A percentile compares a stretch with the other conserved stretches of the same genome.
Conservation (phyloP, 2,329 filamentous ascomycete genomes). For the Colletotrichum costaricense region DNA sequence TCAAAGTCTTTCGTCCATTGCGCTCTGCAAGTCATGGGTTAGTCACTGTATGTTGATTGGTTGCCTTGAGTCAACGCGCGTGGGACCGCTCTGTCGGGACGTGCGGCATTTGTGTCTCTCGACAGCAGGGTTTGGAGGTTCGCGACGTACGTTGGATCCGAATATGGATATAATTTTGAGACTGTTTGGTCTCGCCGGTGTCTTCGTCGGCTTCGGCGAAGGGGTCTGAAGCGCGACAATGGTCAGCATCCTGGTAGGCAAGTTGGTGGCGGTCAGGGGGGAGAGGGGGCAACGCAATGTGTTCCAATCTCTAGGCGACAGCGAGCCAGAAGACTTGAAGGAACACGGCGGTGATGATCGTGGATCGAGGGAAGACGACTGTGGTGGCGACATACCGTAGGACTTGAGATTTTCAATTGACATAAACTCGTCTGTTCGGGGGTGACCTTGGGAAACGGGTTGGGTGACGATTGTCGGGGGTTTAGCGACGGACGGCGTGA, state of each 20-base stretch:
- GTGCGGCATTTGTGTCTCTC: slow-evolving; percentile 26
- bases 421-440: slow-evolving; percentile 88
- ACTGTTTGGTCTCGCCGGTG: slow-evolving; percentile 93
- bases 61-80: not conserved
- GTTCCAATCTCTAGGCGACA: not conserved
- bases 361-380: not conserved
- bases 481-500: slow-evolving; percentile 63
- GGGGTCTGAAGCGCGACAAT: slow-evolving; percentile 76
- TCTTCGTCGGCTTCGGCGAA: slow-evolving; percentile 99
- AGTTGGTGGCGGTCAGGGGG: slow-evolving; percentile 28
- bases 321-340: too few species aligned
- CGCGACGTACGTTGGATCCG: slow-evolving; percentile 92
- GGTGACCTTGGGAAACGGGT: slow-evolving; percentile 67
- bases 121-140: not conserved
- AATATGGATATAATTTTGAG: slow-evolving; percentile 99
- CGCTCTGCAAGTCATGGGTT: slow-evolving; percentile 76
- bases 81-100: slow-evolving; percentile 6
- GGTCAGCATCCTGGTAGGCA: slow-evolving; percentile 41
- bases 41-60: slow-evolving; percentile 43
- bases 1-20: slow-evolving; percentile 99
- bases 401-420: slow-evolving; percentile 99
- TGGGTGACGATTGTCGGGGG: slow-evolving; percentile 50
- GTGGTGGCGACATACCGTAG: slow-evolving; percentile 75
- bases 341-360: too few species aligned
- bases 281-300: slow-evolving; percentile 2